Evolutionary conservation across 1,284 basidiomycete species (phyloP), one percentile per base, ranked within the genome.

Genomic region (Blastosporella zonata): DNA sequence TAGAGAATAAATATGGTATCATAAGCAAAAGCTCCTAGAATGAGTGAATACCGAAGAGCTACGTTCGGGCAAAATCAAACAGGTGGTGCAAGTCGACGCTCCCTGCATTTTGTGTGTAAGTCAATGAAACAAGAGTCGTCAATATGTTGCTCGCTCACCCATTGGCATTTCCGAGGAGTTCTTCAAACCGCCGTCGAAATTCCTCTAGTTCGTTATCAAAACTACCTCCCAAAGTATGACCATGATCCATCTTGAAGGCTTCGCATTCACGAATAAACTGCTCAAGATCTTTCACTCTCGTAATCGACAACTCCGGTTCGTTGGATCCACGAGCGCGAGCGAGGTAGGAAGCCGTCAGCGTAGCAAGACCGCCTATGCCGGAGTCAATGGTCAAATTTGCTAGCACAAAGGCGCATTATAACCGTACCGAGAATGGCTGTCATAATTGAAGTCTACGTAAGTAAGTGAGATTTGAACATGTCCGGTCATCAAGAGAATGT

Each of bases 291-390:
- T 80, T 80, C 1, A 68, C 69, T 15, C 76, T 73, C 7, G 66
- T 62, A 18, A 72, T 68, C 0, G 79, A 82, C 13, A 72, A 52
- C 57, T 88, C 83, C 1, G 85, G 85, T 59, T 88, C 84, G 46
- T 77, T 75, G 0, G 81, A 80, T 5, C 84, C 82, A 28, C 84
- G 78, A 35, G 76, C 71, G 15, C 81, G 79, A 5, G 86, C 85
- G 23, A 87, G 70, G 62, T 84, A 87, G 2, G 84, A 83, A 27
- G 85, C 84, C 13, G 82, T 75, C 23, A 87, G 38, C 0, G 85
- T 88, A 2, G 84, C 65, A 13, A 81, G 50, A 12, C 79, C 84
- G 47, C 84, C 80, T 79, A 17, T 1, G 21, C 62, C 53, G 3
- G 59, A 56, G 5, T 62, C 62, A 40, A 64, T 66, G 45, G 71